A percentile compares a stretch with the other conserved stretches of the same genome.
These are phyloP conservation scores for Diplodia intermedia DNA, from an alignment of 2,329 filamentous ascomycete species.

Conservation along the genomic window DNA sequence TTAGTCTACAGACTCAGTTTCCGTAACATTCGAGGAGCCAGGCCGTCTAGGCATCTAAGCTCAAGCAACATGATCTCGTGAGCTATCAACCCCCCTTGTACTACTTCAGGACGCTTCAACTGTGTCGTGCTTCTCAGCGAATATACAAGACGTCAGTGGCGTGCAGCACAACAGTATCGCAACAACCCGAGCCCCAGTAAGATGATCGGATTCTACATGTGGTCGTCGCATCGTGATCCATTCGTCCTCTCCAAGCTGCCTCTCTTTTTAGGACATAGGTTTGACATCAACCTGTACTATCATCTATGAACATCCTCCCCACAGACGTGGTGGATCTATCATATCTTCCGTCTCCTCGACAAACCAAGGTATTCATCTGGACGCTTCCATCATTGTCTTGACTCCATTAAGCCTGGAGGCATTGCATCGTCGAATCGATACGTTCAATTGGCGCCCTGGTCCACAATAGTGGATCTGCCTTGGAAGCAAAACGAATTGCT, in stretches of 20 bases:
- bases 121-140: background rate
- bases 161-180: background rate
- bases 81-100: background rate
- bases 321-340: background rate
- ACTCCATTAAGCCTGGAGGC: background rate
- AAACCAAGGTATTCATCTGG: background rate
- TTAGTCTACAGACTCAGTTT: background rate
- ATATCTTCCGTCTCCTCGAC: background rate
- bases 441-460: background rate
- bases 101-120: background rate
- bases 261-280: background rate
- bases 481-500: background rate
- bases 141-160: background rate
- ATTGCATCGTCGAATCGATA: background rate
- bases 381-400: background rate
- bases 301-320: constrained; percentile 20
- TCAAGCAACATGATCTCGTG: background rate
- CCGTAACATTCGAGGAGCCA: background rate
- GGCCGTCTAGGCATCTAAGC: background rate
- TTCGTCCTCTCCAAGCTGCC: background rate
- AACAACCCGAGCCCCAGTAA: background rate
- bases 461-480: background rate
- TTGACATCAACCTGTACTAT: constrained; percentile 3
- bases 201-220: constrained; percentile 3
- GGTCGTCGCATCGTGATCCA: constrained; percentile 13